Conservation (phyloP, 2,329 filamentous ascomycete genomes). For the Colletotrichum sp. region DNA sequence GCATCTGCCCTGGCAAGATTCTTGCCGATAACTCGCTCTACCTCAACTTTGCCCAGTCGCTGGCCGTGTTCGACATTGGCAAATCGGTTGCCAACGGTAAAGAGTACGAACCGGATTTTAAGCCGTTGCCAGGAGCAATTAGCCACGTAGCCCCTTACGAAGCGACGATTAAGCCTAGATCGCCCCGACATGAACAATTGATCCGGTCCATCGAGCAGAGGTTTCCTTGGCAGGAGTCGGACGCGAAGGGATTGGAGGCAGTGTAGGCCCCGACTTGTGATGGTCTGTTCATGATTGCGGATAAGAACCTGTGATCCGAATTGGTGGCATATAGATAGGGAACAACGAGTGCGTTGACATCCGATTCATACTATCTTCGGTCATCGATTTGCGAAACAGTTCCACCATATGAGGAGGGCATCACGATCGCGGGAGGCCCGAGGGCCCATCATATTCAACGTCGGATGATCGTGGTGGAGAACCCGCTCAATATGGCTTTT, state of each 20-base stretch:
- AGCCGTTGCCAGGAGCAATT: background rate
- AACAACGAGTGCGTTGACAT: background rate
- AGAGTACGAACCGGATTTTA: constrained; percentile 28
- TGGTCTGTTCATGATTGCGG: background rate
- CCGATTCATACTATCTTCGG: background rate
- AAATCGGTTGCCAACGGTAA: constrained; percentile 36
- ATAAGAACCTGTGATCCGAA: background rate
- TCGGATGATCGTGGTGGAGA: background rate
- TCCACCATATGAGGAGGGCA: background rate
- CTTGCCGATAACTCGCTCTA: constrained; percentile 22
- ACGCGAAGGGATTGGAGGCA: background rate
- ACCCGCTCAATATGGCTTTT: background rate
- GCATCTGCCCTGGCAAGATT: constrained; percentile 22
- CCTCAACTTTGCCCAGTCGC: constrained; percentile 38
- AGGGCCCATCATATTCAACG: background rate
- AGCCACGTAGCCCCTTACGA: background rate
- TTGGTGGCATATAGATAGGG: background rate
- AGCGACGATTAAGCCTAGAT: background rate
- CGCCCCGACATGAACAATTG: constrained; percentile 2
- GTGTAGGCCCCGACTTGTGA: background rate
- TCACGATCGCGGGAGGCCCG: background rate
- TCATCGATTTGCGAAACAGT: background rate
- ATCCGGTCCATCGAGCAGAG: background rate
- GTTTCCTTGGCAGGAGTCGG: background rate
- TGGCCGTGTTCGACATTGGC: constrained; percentile 50